phyloP scores from a whole-genome alignment of 345 rosid species.

The Eucalyptus camaldulensis region DNA sequence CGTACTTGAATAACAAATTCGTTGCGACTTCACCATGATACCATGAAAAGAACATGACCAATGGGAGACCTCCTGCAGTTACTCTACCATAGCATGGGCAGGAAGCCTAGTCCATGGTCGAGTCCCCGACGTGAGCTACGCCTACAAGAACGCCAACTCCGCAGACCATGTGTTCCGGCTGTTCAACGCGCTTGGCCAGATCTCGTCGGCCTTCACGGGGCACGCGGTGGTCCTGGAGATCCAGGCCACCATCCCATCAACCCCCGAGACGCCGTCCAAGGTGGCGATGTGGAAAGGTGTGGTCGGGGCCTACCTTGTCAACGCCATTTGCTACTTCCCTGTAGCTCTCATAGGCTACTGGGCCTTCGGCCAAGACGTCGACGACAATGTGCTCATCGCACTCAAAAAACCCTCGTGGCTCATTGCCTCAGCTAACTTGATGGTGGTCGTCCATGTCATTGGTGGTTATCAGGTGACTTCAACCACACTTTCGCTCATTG shows the following conservation, averaged over 20 bases:
- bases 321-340: constrained; percentile 85
- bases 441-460: constrained; percentile 85
- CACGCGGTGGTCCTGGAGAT: constrained; percentile 89
- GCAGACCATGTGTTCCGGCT: constrained; percentile 53
- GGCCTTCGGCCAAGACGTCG: constrained; percentile 69
- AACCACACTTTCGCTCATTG: neutral
- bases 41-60: neutral
- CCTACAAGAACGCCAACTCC: constrained; percentile 30
- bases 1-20: neutral
- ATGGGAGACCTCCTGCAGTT: constrained; percentile 23
- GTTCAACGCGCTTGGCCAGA: constrained; percentile 72
- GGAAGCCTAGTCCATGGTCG: constrained; percentile 58
- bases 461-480: constrained; percentile 76
- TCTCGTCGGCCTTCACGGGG: constrained; percentile 83
- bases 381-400: constrained; percentile 58
- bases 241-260: constrained; percentile 92
- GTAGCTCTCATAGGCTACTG: constrained; percentile 82
- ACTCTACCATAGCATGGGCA: constrained; percentile 89
- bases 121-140: constrained; percentile 52
- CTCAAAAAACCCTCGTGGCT: constrained; percentile 72
- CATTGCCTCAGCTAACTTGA: constrained; percentile 82
- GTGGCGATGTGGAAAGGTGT: constrained; percentile 93
- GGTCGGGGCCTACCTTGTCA: constrained; percentile 58
- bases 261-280: constrained; percentile 71
- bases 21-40: neutral